These are phyloP conservation scores for Zoysia pacifica DNA, from an alignment of 176 grass and related monocot genomes.

Conservation along the genomic window DNA sequence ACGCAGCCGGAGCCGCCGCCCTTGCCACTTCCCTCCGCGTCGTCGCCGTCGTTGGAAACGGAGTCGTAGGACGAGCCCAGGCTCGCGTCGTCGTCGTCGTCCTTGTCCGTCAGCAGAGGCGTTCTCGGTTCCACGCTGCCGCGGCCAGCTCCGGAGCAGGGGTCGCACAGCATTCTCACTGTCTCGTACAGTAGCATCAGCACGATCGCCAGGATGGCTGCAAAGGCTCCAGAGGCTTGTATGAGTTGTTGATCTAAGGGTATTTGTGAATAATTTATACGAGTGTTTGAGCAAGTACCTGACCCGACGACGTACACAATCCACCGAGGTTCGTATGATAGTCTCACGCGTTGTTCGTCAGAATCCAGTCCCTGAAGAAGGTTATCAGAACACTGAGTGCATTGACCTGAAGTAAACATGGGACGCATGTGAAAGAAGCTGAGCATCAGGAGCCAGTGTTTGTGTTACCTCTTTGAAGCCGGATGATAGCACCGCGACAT, in stretches of 20 bases:
- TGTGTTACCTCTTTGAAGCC: slow-evolving; percentile 40
- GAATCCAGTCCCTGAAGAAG: slow-evolving; percentile 33
- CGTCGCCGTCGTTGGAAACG: slow-evolving; percentile 62
- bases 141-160: neutral
- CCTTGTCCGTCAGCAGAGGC: slow-evolving; percentile 55
- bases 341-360: slow-evolving; percentile 48
- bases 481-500: slow-evolving; percentile 56
- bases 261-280: neutral
- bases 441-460: neutral
- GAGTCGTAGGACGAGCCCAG: slow-evolving; percentile 88
- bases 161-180: slow-evolving; percentile 30
- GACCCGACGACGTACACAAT: slow-evolving; percentile 61
- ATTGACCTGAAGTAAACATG: neutral
- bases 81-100: slow-evolving; percentile 59
- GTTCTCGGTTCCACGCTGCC: slow-evolving; percentile 7
- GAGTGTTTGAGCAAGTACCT: slow-evolving; percentile 37
- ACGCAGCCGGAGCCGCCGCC: slow-evolving; percentile 42
- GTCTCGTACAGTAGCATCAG: slow-evolving; percentile 63
- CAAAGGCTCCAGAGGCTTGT: neutral
- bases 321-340: slow-evolving; percentile 75
- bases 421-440: neutral
- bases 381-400: neutral
- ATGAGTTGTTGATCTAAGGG: neutral
- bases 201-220: slow-evolving; percentile 49
- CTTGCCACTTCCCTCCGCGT: slow-evolving; percentile 29